Conservation (phyloP, 2,329 filamentous ascomycete species). For the Trichoderma brevicompactum region DNA sequence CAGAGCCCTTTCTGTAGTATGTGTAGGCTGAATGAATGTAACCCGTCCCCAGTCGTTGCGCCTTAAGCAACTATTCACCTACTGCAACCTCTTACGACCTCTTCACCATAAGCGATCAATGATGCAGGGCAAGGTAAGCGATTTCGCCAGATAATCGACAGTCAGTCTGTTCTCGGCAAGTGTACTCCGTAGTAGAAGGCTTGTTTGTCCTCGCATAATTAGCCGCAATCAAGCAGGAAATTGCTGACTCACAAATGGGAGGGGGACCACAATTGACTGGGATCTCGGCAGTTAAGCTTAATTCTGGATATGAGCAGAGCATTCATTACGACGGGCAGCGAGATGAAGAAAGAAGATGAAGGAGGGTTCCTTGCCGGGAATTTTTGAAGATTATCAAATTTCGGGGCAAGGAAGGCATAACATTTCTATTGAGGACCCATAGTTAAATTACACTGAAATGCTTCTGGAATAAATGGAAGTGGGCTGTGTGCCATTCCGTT, state of each 20-base stretch:
- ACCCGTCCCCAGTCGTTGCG: not conserved
- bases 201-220: not conserved
- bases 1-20: not conserved
- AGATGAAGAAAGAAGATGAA: constrained; percentile 1
- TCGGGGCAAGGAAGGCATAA: not conserved
- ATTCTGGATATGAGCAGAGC: not conserved
- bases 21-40: too few species aligned
- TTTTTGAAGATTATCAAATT: not conserved
- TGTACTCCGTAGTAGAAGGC: too few species aligned
- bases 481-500: not conserved
- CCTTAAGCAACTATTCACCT: too few species aligned
- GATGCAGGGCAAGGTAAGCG: not conserved
- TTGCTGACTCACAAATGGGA: not conserved
- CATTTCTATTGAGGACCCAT: not conserved
- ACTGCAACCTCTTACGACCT: not conserved
- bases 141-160: not conserved
- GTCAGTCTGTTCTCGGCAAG: too few species aligned
- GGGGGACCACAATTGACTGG: not conserved
- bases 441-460: not conserved
- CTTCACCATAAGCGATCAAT: not conserved
- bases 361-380: not conserved
- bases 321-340: not conserved
- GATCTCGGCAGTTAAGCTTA: constrained; percentile 6
- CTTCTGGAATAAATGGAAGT: constrained; percentile 4
- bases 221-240: not conserved